phyloP scores from a whole-genome alignment of 202 grass and related monocot species.

The Dendrocalamus latiflorus region DNA sequence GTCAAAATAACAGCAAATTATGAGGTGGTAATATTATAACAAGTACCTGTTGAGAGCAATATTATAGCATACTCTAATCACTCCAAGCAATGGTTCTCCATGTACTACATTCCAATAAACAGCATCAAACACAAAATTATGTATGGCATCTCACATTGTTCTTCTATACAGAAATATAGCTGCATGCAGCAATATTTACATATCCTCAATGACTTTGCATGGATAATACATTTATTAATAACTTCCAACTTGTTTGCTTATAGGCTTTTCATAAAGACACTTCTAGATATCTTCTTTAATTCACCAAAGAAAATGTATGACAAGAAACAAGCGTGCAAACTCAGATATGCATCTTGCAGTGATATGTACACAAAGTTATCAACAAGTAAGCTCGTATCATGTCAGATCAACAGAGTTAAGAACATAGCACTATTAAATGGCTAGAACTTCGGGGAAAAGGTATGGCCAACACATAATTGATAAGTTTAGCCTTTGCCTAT shows the following conservation, averaged over 20 bases:
- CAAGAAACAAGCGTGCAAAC: neutral
- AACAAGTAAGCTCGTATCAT: neutral
- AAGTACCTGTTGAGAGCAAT: slow-evolving; percentile 97
- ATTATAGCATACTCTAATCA: slow-evolving; percentile 99
- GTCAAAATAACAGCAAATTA: slow-evolving; percentile 32
- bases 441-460: neutral
- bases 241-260: neutral
- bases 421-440: neutral
- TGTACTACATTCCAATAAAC: slow-evolving; percentile 68
- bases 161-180: slow-evolving; percentile 1
- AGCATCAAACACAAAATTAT: slow-evolving; percentile 19
- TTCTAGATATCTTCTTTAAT: neutral
- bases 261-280: slow-evolving; percentile 10
- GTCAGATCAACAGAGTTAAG: slow-evolving; percentile 17
- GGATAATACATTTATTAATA: slow-evolving; percentile 8
- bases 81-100: slow-evolving; percentile 92
- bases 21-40: slow-evolving; percentile 6
- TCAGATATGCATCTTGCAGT: neutral
- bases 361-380: neutral
- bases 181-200: slow-evolving; percentile 2
- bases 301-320: slow-evolving; percentile 8
- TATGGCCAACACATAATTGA: neutral
- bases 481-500: neutral
- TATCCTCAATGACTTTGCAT: neutral
- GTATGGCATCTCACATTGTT: slow-evolving; percentile 1